phyloP scores from a whole-genome alignment of 1,284 basidiomycete species.

The Polyporus tsugae region DNA sequence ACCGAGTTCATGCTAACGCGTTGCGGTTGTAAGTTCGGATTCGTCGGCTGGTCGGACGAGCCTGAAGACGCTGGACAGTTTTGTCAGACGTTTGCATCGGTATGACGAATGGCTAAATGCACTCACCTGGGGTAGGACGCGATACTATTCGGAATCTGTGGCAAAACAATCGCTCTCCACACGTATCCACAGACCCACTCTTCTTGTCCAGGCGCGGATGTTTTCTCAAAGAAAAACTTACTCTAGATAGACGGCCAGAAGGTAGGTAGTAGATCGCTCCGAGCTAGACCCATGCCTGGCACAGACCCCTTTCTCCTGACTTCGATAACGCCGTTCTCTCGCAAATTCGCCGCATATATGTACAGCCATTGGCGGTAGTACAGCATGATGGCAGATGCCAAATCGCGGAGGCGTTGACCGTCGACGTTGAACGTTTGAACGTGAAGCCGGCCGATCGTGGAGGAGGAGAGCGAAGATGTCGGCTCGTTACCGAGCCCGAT shows the following conservation, averaged over 20 bases:
- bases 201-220: too few relatives aligned
- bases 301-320: not conserved
- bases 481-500: conserved; percentile 7
- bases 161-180: not conserved
- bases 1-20: too few relatives aligned
- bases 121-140: conserved; percentile 1
- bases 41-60: not conserved
- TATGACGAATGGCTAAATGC: conserved; percentile 9
- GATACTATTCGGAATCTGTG: not conserved
- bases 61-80: not conserved
- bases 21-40: not conserved
- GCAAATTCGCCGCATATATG: not conserved
- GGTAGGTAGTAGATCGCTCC: too few relatives aligned
- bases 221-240: too few relatives aligned
- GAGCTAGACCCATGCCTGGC: not conserved
- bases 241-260: too few relatives aligned
- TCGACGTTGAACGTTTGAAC: too few relatives aligned
- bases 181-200: not conserved
- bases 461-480: conserved; percentile 9
- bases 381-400: not conserved
- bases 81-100: not conserved
- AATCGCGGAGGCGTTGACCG: not conserved
- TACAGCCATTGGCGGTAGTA: not conserved
- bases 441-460: conserved; percentile 2
- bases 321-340: not conserved